Percentiles rank a stretch among this genome's conserved stretches.
Evolutionary conservation across 177 flowering plant genomes (phyloP).

Genomic region (Vitis hybrid): DNA sequence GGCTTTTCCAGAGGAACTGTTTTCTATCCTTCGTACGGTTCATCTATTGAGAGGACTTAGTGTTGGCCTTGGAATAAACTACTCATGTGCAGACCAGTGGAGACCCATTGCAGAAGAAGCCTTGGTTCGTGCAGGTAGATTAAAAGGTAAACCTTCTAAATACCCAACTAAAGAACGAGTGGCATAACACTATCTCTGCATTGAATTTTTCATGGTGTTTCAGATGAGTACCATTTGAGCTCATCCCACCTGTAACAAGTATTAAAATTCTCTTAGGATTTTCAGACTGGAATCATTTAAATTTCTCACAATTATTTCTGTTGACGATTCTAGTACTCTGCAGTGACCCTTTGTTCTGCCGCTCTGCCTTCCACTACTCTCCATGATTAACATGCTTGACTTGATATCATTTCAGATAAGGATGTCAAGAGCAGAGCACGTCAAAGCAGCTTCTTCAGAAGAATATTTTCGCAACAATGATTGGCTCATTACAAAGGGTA

Average conservation of each 20-base stretch:
- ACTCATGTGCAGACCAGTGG: conserved; percentile 92
- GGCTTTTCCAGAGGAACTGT: conserved; percentile 93
- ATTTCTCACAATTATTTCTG: too few relatives aligned
- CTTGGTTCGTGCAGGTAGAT: conserved; percentile 58
- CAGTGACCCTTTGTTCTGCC: too few relatives aligned
- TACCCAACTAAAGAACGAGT: background rate
- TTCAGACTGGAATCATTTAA: too few relatives aligned
- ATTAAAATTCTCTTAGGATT: too few relatives aligned
- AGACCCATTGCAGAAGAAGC: conserved; percentile 94
- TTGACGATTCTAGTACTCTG: too few relatives aligned
- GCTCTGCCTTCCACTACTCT: too few relatives aligned
- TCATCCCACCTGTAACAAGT: too few relatives aligned
- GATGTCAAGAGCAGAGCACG: conserved; percentile 23
- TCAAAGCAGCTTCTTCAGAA: conserved; percentile 29
- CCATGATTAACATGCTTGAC: background rate
- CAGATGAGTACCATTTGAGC: too few relatives aligned
- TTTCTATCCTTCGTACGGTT: conserved; percentile 87
- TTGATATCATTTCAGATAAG: conserved; percentile 28
- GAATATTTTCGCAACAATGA: conserved; percentile 33
- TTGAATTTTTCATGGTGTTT: too few relatives aligned
- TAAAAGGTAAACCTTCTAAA: conserved; percentile 40
- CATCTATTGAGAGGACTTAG: conserved; percentile 89
- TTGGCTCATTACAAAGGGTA: background rate
- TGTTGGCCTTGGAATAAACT: conserved; percentile 88
- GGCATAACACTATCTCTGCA: background rate